Evolutionary conservation across 345 rosid species (phyloP).

Genomic region (Rhodamnia argentea): DNA sequence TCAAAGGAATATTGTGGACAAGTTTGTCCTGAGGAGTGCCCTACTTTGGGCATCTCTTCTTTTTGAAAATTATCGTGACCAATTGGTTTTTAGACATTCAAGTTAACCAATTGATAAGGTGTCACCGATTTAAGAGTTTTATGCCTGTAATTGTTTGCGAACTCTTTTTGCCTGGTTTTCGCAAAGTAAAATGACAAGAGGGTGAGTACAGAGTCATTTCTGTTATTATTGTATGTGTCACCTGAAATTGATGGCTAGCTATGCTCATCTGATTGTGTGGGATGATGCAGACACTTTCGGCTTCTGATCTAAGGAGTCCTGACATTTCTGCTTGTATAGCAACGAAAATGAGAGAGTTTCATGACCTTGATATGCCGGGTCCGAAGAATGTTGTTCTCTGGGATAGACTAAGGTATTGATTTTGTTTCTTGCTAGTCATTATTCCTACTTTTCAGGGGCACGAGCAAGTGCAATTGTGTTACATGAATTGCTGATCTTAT

Average conservation of each 20-base stretch:
- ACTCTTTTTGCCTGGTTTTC: background rate
- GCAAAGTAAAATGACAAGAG: background rate
- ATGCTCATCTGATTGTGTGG: background rate
- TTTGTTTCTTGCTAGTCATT: background rate
- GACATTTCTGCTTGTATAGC: slow-evolving; percentile 56
- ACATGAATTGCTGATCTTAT: background rate
- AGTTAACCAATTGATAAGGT: too few relatives aligned
- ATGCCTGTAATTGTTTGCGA: background rate
- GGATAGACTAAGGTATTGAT: slow-evolving; percentile 54
- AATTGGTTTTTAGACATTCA: too few relatives aligned
- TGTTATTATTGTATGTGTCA: background rate
- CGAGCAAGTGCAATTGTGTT: background rate
- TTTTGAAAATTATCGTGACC: too few relatives aligned
- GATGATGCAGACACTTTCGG: slow-evolving; percentile 55
- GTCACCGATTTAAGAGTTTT: background rate
- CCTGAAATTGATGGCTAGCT: background rate
- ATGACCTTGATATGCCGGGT: slow-evolving; percentile 58
- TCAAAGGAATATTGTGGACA: too few relatives aligned
- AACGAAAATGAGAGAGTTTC: slow-evolving; percentile 71
- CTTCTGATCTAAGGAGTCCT: slow-evolving; percentile 56
- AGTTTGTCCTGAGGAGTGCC: too few relatives aligned
- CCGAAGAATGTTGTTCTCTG: slow-evolving; percentile 37
- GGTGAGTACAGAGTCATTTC: background rate
- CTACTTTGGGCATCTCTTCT: too few relatives aligned
- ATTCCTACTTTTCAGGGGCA: background rate